Evolutionary conservation across 305 asterid species (phyloP).

Genomic region (Rubia tinctorum): DNA sequence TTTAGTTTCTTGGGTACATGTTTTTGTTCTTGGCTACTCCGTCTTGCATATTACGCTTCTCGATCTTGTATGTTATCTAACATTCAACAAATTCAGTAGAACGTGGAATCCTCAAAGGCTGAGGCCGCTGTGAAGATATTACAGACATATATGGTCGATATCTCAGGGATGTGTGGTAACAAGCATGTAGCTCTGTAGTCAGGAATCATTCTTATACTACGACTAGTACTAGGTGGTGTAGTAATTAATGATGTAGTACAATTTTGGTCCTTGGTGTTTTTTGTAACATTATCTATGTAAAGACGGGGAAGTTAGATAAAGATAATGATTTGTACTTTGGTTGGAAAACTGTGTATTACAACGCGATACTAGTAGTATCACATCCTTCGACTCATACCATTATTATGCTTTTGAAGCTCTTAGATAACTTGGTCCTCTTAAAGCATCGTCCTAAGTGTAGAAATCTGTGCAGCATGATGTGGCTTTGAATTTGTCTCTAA

Average conservation of each 20-base stretch:
- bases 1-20: neutral
- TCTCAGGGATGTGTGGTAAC: conserved; percentile 82
- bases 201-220: conserved; percentile 8
- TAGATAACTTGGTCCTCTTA: too few species aligned
- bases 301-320: neutral
- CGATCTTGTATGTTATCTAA: neutral
- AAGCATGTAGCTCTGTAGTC: neutral
- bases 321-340: neutral
- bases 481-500: too few species aligned
- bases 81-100: conserved; percentile 37
- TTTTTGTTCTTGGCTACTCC: too few species aligned
- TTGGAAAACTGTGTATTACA: too few species aligned
- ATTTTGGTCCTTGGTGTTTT: neutral
- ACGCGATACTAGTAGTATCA: too few species aligned
- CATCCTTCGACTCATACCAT: too few species aligned
- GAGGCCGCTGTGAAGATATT: conserved; percentile 74
- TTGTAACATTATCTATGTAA: neutral
- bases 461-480: too few species aligned
- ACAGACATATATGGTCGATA: conserved; percentile 75
- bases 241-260: neutral
- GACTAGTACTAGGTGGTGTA: neutral
- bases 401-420: too few species aligned
- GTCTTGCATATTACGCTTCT: too few species aligned
- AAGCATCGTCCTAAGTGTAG: too few species aligned
- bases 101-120: conserved; percentile 52